phyloP scores from a whole-genome alignment of 371 early-diverging fungal species.

The Syncephalis plumigaleata region DNA sequence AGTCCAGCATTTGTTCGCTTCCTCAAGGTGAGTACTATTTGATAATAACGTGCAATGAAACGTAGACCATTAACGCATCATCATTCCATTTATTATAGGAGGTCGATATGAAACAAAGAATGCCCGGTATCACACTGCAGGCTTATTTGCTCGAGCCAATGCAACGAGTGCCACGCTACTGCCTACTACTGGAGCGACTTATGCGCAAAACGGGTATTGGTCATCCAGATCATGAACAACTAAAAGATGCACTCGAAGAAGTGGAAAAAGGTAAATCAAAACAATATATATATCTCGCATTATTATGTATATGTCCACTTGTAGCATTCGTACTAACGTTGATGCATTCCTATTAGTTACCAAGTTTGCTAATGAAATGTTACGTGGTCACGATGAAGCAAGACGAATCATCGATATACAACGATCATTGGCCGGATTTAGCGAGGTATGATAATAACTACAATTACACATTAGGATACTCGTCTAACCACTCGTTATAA shows the following conservation, averaged over 20 bases:
- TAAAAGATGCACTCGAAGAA: slow-evolving; percentile 33
- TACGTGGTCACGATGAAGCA: slow-evolving; percentile 53
- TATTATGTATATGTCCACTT: too few relatives aligned
- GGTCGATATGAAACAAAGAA: too few relatives aligned
- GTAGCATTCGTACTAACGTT: not conserved
- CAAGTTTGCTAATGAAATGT: slow-evolving; percentile 53
- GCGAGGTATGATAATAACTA: slow-evolving; percentile 11
- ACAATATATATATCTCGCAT: too few relatives aligned
- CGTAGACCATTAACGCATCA: too few relatives aligned
- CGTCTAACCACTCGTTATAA: not conserved
- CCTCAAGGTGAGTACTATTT: too few relatives aligned
- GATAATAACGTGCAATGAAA: too few relatives aligned
- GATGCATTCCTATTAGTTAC: slow-evolving; percentile 6
- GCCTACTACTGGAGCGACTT: slow-evolving; percentile 48
- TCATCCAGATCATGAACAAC: slow-evolving; percentile 39
- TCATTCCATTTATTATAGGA: too few relatives aligned
- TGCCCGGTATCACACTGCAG: too few relatives aligned
- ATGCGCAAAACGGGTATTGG: slow-evolving; percentile 30
- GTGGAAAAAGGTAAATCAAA: slow-evolving; percentile 20
- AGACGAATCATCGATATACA: slow-evolving; percentile 46
- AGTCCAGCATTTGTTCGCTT: slow-evolving; percentile 17
- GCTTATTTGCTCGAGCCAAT: not conserved
- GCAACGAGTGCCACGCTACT: slow-evolving; percentile 24
- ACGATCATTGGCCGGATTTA: slow-evolving; percentile 28
- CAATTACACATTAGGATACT: slow-evolving; percentile 4